These are phyloP conservation scores for Calonectria montana DNA, from an alignment of 2,329 filamentous ascomycete genomes.

Conservation along the genomic window DNA sequence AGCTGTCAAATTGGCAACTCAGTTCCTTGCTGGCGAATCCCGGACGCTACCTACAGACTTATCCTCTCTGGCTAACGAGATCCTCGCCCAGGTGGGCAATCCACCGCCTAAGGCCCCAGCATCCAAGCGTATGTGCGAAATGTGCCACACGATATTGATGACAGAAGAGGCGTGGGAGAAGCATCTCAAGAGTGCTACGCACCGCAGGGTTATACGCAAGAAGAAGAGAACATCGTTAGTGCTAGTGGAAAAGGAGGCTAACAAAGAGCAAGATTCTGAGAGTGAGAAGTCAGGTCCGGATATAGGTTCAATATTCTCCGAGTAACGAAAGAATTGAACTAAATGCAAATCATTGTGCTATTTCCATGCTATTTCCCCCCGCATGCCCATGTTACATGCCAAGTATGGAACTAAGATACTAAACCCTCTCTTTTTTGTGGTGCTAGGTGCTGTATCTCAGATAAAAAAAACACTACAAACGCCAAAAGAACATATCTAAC, in stretches of 20 bases:
- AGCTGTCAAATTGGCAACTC: constrained; percentile 69
- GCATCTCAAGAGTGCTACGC: constrained; percentile 52
- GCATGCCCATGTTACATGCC: neutral
- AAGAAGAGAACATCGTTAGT: constrained; percentile 53
- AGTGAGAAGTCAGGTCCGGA: constrained; percentile 42
- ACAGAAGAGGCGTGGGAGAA: constrained; percentile 62
- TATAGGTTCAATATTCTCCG: constrained; percentile 42
- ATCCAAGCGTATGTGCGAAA: constrained; percentile 73
- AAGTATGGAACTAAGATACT: no score
- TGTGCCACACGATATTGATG: constrained; percentile 74
- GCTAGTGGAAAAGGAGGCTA: constrained; percentile 37
- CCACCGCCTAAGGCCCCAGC: constrained; percentile 64
- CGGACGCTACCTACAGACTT: constrained; percentile 64
- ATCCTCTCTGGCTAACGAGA: constrained; percentile 61
- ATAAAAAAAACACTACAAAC: neutral
- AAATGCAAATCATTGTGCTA: neutral
- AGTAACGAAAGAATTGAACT: constrained; percentile 16
- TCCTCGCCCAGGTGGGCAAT: constrained; percentile 63
- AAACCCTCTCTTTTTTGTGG: neutral
- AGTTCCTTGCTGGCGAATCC: constrained; percentile 69
- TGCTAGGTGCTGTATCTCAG: neutral
- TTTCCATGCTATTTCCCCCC: neutral
- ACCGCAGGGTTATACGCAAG: constrained; percentile 48
- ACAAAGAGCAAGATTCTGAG: constrained; percentile 9
- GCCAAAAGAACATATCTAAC: neutral